Conservation (phyloP, 139 green algal species). For the Auxenochlorella pyrenoidosa region DNA sequence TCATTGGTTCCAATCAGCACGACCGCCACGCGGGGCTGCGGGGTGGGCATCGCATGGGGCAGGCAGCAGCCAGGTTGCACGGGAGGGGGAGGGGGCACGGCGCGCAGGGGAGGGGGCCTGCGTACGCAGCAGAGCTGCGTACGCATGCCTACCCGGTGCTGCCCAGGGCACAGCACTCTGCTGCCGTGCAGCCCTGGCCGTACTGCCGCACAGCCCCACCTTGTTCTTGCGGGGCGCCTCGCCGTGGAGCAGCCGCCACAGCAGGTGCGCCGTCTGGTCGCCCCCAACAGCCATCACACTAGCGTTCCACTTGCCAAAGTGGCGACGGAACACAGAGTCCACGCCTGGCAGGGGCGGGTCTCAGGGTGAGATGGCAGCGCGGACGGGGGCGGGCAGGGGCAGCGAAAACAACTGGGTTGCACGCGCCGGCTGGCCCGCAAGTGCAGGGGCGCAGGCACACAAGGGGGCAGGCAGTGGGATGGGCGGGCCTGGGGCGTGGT, state of each 20-base stretch:
- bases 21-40: conserved; percentile 29
- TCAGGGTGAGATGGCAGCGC: too few relatives aligned
- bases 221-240: conserved; percentile 27
- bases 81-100: neutral
- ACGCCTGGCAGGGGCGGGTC: conserved; percentile 28
- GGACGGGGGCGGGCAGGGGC: too few relatives aligned
- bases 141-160: too few relatives aligned
- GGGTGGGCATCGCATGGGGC: neutral
- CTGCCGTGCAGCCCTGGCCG: too few relatives aligned
- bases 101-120: neutral
- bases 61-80: neutral
- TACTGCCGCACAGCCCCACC: conserved; percentile 1
- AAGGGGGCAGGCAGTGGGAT: neutral
- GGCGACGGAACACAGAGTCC: neutral
- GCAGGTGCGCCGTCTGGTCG: conserved; percentile 55
- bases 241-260: conserved; percentile 56
- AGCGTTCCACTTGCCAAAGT: neutral
- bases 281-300: conserved; percentile 43
- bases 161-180: too few relatives aligned
- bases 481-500: neutral
- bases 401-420: too few relatives aligned
- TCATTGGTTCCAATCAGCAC: conserved; percentile 65
- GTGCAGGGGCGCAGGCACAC: neutral
- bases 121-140: neutral
- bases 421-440: too few relatives aligned